These are phyloP conservation scores for Phytopythium sindhum DNA, from an alignment of 352 stramenopile genomes.

Conservation along the genomic window DNA sequence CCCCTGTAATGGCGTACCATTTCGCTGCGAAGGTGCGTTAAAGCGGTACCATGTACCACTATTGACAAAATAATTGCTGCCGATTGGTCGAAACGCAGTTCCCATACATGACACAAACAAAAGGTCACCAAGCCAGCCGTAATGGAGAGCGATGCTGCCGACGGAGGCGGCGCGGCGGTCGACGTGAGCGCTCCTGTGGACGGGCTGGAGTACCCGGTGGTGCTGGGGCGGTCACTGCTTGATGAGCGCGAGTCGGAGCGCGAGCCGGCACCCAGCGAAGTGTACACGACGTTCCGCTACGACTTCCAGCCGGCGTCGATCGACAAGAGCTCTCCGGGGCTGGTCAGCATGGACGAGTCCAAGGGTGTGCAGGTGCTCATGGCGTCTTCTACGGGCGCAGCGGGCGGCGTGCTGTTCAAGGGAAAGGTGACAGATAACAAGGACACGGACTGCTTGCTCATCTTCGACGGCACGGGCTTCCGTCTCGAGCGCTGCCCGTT, in stretches of 20 bases:
- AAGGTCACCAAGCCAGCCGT: not conserved
- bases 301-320: conserved; percentile 84
- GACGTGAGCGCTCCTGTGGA: conserved; percentile 24
- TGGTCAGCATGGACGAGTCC: conserved; percentile 67
- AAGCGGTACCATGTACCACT: not conserved
- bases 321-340: conserved; percentile 52
- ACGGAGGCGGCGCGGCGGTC: not conserved
- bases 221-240: conserved; percentile 43
- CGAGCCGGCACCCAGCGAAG: conserved; percentile 17
- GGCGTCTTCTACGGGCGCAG: conserved; percentile 42
- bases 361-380: conserved; percentile 62
- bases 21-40: not conserved
- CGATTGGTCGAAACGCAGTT: not conserved
- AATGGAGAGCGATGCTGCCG: not conserved
- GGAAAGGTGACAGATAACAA: conserved; percentile 77
- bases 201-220: conserved; percentile 51
- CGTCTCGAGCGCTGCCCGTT: conserved; percentile 65
- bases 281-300: conserved; percentile 68
- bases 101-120: not conserved
- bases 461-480: conserved; percentile 73
- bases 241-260: conserved; percentile 10
- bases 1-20: not conserved
- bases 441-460: conserved; percentile 75
- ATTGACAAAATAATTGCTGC: not conserved
- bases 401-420: conserved; percentile 73